Evolutionary conservation across 2,329 filamentous ascomycete species (phyloP), one percentile per base, ranked within the genome.

Genomic region (Sporothrix pseudoabietina): DNA sequence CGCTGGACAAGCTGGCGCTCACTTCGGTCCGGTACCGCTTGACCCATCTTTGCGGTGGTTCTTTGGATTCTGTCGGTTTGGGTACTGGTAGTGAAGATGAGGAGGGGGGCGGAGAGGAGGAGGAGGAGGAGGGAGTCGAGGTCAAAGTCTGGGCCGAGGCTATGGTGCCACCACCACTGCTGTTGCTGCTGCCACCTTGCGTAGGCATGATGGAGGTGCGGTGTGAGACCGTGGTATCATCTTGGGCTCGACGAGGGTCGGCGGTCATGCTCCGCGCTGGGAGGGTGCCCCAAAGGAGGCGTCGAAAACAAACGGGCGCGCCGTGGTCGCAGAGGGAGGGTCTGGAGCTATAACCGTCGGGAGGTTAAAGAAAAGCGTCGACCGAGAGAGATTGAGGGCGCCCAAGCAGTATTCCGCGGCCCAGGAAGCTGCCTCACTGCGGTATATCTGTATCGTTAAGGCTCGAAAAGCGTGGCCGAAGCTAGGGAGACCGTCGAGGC

Each of bases 11-110:
- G 82, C 90, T 92, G 61, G 93, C 93, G 75, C 92, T 89, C 77
- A 96, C 89, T 82, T 95, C 92, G 68, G 91, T 94, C 76, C 92
- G 88, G 82, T 96, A 95, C 77, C 87, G 87, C 83, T 93, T 94
- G 78, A 91, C 85, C 84, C 91, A 91, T 77, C 81, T 82, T 75
- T 79, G 78, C 41, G 77, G 73, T 52, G 77, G 52, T 35, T 30
- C 32, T 35, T 72, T 71, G 16, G 26, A 9, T 10, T 44, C 35
- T 19, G 30, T 12, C 19, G 52, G 32, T 54, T 3, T 26, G n/a
- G 44, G 44, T 19, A 49, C 1, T 16, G 44, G 44, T 49, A 49
- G 19, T 55, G 52, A 52, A 30, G 68, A 26, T n/a, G 68, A 41
- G 30, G 68, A 39, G 22, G 68, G 6, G 6, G 69, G 22, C 22